Percentiles rank a stretch among this genome's conserved stretches.
Evolutionary conservation across 768 basidiomycete genomes (phyloP).

Genomic region (Lanmaoa pseudosensibilis): DNA sequence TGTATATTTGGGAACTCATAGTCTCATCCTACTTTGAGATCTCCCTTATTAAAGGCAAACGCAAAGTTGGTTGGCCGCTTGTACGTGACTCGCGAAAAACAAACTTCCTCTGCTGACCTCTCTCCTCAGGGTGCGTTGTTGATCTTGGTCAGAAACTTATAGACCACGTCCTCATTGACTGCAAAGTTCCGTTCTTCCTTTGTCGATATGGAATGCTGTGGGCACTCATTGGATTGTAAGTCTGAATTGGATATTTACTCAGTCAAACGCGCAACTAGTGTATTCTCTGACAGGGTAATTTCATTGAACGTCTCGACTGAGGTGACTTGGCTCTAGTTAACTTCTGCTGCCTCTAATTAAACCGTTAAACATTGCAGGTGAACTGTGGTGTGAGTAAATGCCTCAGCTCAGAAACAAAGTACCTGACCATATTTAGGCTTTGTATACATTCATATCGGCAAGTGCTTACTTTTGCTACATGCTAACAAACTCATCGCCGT

Average conservation of each 20-base stretch:
- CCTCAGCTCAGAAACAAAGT: neutral
- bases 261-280: neutral
- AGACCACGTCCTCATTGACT: slow-evolving; percentile 6
- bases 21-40: slow-evolving; percentile 66
- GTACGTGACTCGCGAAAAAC: slow-evolving; percentile 39
- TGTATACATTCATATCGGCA: slow-evolving; percentile 71
- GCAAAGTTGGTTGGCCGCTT: slow-evolving; percentile 68
- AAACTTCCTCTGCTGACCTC: slow-evolving; percentile 3
- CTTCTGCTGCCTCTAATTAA: neutral
- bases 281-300: slow-evolving; percentile 44
- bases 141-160: neutral
- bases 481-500: neutral
- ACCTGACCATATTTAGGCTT: slow-evolving; percentile 40
- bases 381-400: slow-evolving; percentile 53
- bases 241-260: neutral
- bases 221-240: slow-evolving; percentile 61
- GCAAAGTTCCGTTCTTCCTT: slow-evolving; percentile 61
- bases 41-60: slow-evolving; percentile 57
- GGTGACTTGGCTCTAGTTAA: slow-evolving; percentile 8
- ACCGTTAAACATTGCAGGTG: slow-evolving; percentile 37
- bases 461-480: slow-evolving; percentile 12
- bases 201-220: slow-evolving; percentile 73
- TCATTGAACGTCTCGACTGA: slow-evolving; percentile 50
- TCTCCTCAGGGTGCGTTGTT: slow-evolving; percentile 15
- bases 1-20: slow-evolving; percentile 68